Percentiles rank a stretch among this genome's conserved stretches.
Evolutionary conservation across 2,329 filamentous ascomycete species (phyloP).

Genomic region (Botrytis tulipae): DNA sequence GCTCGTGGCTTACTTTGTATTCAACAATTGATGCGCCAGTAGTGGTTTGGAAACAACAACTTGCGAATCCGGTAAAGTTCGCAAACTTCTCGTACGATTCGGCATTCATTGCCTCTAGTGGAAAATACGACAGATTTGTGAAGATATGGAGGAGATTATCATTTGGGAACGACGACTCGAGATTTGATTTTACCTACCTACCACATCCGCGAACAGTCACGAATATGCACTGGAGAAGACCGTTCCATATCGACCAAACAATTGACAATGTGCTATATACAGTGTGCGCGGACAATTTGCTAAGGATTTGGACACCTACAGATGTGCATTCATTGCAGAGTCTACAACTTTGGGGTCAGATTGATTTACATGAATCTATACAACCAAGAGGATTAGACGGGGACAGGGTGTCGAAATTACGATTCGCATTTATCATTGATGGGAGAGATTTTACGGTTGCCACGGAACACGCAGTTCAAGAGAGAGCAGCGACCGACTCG

Average conservation of each 20-base stretch:
- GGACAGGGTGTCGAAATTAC: constrained; percentile 39
- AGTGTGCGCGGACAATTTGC: constrained; percentile 73
- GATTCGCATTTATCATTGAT: constrained; percentile 80
- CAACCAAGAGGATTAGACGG: constrained; percentile 40
- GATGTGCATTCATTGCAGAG: constrained; percentile 70
- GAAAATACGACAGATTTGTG: constrained; percentile 74
- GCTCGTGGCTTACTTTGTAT: constrained; percentile 68
- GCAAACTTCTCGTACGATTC: constrained; percentile 85
- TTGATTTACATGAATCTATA: constrained; percentile 74
- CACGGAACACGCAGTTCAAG: constrained; percentile 72
- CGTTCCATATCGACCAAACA: constrained; percentile 72
- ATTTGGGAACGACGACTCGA: constrained; percentile 77
- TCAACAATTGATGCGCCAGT: constrained; percentile 48
- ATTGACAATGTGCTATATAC: constrained; percentile 89
- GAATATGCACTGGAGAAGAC: constrained; percentile 79
- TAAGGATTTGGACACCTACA: constrained; percentile 80
- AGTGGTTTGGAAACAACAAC: constrained; percentile 68
- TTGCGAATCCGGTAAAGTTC: constrained; percentile 72
- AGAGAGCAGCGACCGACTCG: constrained; percentile 48
- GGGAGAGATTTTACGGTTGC: constrained; percentile 75
- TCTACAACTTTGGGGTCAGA: constrained; percentile 74
- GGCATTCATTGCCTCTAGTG: constrained; percentile 78
- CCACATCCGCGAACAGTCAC: constrained; percentile 81
- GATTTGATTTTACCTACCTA: constrained; percentile 89
- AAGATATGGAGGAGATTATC: constrained; percentile 91